Conservation (phyloP, 768 basidiomycete genomes). For the Pholiota microspora region DNA sequence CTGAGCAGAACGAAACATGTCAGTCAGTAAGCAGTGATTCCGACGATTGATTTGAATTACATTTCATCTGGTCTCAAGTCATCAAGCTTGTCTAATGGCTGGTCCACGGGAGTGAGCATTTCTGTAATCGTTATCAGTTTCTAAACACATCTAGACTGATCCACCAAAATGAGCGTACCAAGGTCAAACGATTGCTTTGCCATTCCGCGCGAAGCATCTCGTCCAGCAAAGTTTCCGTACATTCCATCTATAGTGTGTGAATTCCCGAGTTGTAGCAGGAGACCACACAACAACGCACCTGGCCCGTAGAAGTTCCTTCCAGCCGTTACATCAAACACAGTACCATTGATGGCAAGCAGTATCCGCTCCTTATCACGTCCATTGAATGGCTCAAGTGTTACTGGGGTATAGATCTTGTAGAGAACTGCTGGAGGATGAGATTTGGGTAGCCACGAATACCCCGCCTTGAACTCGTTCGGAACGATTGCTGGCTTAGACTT, state of each 20-base stretch:
- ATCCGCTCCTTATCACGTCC: constrained; percentile 70
- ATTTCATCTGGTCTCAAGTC: constrained; percentile 81
- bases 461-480: constrained; percentile 72
- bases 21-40: constrained; percentile 2
- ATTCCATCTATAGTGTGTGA: constrained; percentile 69
- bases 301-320: constrained; percentile 95
- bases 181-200: constrained; percentile 95
- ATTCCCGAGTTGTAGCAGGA: constrained; percentile 1
- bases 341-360: constrained; percentile 78
- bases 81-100: constrained; percentile 79
- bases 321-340: constrained; percentile 90
- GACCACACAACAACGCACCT: constrained; percentile 47
- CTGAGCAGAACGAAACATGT: constrained; percentile 34
- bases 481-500: constrained; percentile 43
- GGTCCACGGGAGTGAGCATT: constrained; percentile 87
- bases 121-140: constrained; percentile 33
- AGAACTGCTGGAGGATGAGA: constrained; percentile 75
- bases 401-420: constrained; percentile 77
- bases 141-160: background rate
- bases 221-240: constrained; percentile 96
- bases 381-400: constrained; percentile 65
- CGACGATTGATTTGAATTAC: constrained; percentile 44
- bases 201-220: constrained; percentile 96
- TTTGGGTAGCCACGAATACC: constrained; percentile 93
- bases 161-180: constrained; percentile 47